Base-by-base conservation (phyloP, 345 rosid species). In the Euphorbia lathyris region DNA sequence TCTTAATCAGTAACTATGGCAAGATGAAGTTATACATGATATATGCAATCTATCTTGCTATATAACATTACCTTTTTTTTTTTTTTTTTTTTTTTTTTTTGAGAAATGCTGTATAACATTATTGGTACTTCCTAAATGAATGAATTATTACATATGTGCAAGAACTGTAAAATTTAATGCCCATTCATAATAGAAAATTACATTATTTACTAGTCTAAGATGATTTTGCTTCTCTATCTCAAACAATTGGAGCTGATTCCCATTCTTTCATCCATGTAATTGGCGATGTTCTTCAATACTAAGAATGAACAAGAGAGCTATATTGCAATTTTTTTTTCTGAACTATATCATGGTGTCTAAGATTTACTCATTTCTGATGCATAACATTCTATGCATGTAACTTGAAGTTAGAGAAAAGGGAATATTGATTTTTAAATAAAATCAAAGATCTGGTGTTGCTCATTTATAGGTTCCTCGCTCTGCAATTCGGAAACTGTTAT, bases 401-500 rank as follows among this genome's bases (percentile, higher is more conserved):
- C 58, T 69, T 34, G 57, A 71, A 14, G 9, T 65, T 9, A 66
- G 22, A 38, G 16, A 57, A 29, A 26, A 26, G 11, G 61, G 34
- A 58, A 64, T 68, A 62, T 48, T 63, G 57, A 63, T 14, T 68
- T 73, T 30, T 63, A 50, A 68, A 61, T 63, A 29, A 10, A 53
- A 62, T 58, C 29, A 45, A 53, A 32, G 61, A 63, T 58, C 48
- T 65, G 62, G 29, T 47, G 75, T 60, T 63, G 73, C 40, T 74
- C 25, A 23, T 67, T 9, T 67, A 52, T 48, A 95, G 98, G 82
- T 95, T 75, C 99, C 98, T 63, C 83, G 55, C 70, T 73, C 75
- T 75, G 76, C 86, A 71, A 77, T 83, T 52, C 73, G 81, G 68
- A 92, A 85, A 75, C 97, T 95, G 66, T 78, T 95, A 58, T 83